Conservation (phyloP, 2,329 filamentous ascomycete genomes). For the Calycina marina region DNA sequence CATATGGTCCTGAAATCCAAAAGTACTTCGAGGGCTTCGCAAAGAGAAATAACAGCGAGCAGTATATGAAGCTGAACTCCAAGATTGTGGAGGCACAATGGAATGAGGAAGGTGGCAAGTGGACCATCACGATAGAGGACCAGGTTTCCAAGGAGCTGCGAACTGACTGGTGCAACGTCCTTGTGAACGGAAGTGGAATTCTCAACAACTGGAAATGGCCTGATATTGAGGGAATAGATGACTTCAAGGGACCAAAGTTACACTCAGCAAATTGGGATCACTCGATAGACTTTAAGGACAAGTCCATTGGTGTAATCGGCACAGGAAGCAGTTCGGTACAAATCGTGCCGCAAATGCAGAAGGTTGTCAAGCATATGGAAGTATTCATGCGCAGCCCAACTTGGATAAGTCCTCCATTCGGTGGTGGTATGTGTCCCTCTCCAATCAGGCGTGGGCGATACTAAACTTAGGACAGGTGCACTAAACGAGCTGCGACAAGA, state of each 20-base stretch:
- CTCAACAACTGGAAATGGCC: conserved; percentile 30
- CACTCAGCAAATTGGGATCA: conserved; percentile 29
- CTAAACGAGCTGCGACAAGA: conserved; percentile 10
- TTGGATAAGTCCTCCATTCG: conserved; percentile 12
- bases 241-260: conserved; percentile 30
- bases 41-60: conserved; percentile 29
- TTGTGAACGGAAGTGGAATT: conserved; percentile 32
- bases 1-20: conserved; percentile 43
- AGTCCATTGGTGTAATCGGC: conserved; percentile 25
- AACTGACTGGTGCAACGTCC: conserved; percentile 27
- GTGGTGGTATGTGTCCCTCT: conserved; percentile 6
- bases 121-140: conserved; percentile 31
- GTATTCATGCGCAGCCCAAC: conserved; percentile 12
- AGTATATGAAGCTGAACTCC: conserved; percentile 35
- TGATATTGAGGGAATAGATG: conserved; percentile 29
- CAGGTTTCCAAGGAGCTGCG: not conserved
- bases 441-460: not conserved
- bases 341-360: conserved; percentile 24
- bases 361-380: conserved; percentile 12
- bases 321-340: conserved; percentile 26
- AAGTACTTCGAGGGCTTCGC: conserved; percentile 32
- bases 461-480: conserved; percentile 4
- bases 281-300: conserved; percentile 6
- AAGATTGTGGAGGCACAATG: conserved; percentile 31
- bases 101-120: conserved; percentile 31